A percentile compares a stretch with the other conserved stretches of the same genome.
These are phyloP conservation scores for Tinospora cordifolia DNA, from an alignment of 164 flowering plant species.

Conservation along the genomic window DNA sequence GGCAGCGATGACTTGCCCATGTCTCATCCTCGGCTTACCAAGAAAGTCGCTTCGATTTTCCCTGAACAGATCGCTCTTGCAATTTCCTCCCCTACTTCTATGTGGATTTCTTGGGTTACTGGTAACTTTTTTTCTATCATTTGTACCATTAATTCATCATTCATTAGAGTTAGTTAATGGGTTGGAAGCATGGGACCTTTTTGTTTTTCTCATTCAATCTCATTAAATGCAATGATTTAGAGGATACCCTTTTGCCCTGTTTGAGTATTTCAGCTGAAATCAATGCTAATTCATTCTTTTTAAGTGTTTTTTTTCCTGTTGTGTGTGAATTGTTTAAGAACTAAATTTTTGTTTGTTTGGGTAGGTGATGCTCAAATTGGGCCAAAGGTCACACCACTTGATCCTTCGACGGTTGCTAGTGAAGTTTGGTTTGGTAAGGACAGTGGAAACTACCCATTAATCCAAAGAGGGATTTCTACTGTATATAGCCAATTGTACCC, in stretches of 20 bases:
- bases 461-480: constrained; percentile 39
- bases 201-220: background rate
- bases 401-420: constrained; percentile 68
- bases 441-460: constrained; percentile 42
- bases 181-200: background rate
- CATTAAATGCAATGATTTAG: background rate
- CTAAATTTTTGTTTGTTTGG: constrained; percentile 1
- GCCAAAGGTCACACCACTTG: constrained; percentile 48
- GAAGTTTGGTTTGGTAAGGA: constrained; percentile 79
- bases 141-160: background rate
- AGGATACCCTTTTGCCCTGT: background rate
- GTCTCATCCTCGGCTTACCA: constrained; percentile 55
- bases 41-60: constrained; percentile 46
- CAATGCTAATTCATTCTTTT: background rate
- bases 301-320: background rate
- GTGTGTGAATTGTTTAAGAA: background rate
- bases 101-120: constrained; percentile 95
- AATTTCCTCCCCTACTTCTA: constrained; percentile 61
- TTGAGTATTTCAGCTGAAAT: background rate
- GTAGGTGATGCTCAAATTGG: constrained; percentile 73
- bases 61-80: constrained; percentile 87
- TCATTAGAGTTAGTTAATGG: too few species aligned
- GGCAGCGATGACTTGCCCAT: constrained; percentile 82
- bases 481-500: constrained; percentile 83
- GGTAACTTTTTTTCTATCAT: constrained; percentile 32